These are phyloP conservation scores for Talaromyces proteolyticus DNA, from an alignment of 495 filamentous ascomycete genomes.

Conservation along the genomic window DNA sequence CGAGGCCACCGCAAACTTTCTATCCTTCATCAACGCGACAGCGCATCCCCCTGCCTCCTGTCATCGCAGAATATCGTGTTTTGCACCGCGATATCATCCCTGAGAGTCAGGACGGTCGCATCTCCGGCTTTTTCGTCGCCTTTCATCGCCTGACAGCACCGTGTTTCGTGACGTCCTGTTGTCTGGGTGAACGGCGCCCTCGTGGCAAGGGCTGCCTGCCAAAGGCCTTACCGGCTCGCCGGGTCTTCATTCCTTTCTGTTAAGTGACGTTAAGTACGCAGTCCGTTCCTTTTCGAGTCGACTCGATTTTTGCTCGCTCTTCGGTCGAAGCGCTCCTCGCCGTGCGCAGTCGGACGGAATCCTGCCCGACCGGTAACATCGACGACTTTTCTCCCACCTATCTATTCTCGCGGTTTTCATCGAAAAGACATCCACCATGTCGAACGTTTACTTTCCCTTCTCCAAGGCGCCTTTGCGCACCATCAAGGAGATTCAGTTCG, in stretches of 20 bases:
- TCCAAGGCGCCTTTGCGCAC: slow-evolving; percentile 94
- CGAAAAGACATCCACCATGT: slow-evolving; percentile 55
- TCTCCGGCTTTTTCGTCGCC: slow-evolving; percentile 14
- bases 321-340: background rate
- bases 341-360: background rate
- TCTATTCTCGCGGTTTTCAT: slow-evolving; percentile 10
- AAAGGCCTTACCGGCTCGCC: slow-evolving; percentile 45
- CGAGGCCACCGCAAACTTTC: slow-evolving; percentile 34
- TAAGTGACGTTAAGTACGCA: slow-evolving; percentile 16
- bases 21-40: slow-evolving; percentile 38
- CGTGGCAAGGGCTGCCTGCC: slow-evolving; percentile 51
- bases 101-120: background rate
- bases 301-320: slow-evolving; percentile 7
- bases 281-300: slow-evolving; percentile 35
- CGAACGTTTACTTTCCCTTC: slow-evolving; percentile 85
- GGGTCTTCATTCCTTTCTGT: slow-evolving; percentile 16
- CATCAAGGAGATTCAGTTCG: slow-evolving; percentile 98
- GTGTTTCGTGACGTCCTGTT: slow-evolving; percentile 35
- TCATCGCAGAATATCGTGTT: slow-evolving; percentile 35
- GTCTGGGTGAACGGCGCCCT: slow-evolving; percentile 45
- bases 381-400: background rate
- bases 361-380: background rate
- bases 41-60: slow-evolving; percentile 24
- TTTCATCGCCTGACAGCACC: slow-evolving; percentile 8
- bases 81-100: slow-evolving; percentile 33